These are phyloP conservation scores for Cystobasidium tubakii DNA, from an alignment of 768 basidiomycete genomes.

Conservation along the genomic window DNA sequence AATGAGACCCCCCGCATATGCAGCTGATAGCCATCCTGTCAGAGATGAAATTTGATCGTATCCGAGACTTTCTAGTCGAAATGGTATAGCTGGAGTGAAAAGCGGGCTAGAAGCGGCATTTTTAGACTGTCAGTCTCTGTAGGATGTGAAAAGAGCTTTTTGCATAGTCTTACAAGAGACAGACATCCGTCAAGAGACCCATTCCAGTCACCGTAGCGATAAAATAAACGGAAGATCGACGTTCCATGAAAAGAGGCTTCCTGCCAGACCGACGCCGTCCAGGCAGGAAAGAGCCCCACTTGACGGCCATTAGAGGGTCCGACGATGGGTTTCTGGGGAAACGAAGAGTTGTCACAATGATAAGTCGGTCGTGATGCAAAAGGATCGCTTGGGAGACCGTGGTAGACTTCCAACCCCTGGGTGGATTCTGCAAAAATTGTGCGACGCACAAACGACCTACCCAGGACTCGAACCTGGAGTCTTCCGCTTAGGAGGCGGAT, in stretches of 20 bases:
- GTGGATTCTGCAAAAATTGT: background rate
- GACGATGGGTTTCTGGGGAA: too few species aligned
- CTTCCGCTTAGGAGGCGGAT: slow-evolving; percentile 1
- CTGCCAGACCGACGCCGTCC: background rate
- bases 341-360: too few species aligned
- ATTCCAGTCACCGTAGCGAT: slow-evolving; percentile 22
- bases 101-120: background rate
- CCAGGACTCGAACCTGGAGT: background rate
- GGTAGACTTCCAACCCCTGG: background rate
- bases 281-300: background rate
- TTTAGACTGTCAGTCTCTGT: background rate
- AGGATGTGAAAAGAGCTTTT: too few species aligned
- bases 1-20: slow-evolving; percentile 31
- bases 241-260: slow-evolving; percentile 6
- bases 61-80: slow-evolving; percentile 22
- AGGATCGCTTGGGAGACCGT: too few species aligned
- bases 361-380: too few species aligned
- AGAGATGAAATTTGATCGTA: slow-evolving; percentile 2
- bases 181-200: slow-evolving; percentile 33
- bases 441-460: background rate
- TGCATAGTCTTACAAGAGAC: background rate
- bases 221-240: background rate
- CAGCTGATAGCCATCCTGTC: slow-evolving; percentile 31
- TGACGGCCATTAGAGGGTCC: background rate
- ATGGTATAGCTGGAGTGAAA: slow-evolving; percentile 33